Evolutionary conservation across 2,329 filamentous ascomycete genomes (phyloP), one percentile per base, ranked within the genome.

Genomic region (Gremmenia infestans): DNA sequence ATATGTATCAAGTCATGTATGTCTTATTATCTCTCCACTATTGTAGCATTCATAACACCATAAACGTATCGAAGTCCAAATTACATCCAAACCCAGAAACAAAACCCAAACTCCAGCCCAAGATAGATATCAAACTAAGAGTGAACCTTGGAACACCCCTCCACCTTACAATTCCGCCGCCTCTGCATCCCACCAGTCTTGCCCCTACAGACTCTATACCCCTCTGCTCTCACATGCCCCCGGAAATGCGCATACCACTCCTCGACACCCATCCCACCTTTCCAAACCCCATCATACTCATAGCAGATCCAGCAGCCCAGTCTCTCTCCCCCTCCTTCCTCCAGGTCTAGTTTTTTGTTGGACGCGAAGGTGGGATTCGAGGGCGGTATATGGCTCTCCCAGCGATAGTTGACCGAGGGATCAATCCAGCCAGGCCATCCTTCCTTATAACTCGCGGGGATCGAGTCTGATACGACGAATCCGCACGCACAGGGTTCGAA

Each of bases 111-210:
- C 28, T 32, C 28, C 28, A 2, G 28, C 28, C 28, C 28, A 32
- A 11, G 8, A 32, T 32, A 32, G 28, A 9, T 2, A 32, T 32
- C 1, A 32, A 32, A 9, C 50, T 55, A 65, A 22, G 63, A 65
- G 53, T 65, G 63, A 9, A 65, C 63, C 59, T 64, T 65, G 19
- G 60, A 57, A 53, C 63, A 65, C 42, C 55, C 48, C 45, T 22
- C 48, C n/a, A 56, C 43, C 8, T 43, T 52, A 55, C 64, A 66
- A 54, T 66, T 66, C 55, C 64, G 57, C 54, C 61, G 59, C 58
- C 64, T 63, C 59, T 66, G 64, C 64, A 66, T 66, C 14, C 53
- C 61, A 11, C 64, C 64, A 17, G 43, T 60, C 58, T 63, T 63
- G 5, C 62, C 62, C 40, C 56, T 62, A 47, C 64, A 65, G 6